These are phyloP conservation scores for Oligophagozyma castellii DNA, from an alignment of 1,139 yeast species.

Conservation along the genomic window DNA sequence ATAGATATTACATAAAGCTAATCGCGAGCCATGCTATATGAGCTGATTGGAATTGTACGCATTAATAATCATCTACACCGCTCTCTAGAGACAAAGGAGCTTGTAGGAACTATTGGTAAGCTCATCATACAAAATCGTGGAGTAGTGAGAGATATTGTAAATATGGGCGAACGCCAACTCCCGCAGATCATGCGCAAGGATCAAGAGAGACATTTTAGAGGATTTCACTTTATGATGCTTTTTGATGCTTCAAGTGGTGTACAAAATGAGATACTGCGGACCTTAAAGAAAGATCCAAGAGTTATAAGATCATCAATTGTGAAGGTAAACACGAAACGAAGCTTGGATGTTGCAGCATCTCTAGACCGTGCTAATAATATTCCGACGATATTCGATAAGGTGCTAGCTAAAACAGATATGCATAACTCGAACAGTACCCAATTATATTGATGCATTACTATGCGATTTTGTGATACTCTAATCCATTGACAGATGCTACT, in stretches of 20 bases:
- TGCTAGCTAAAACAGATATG: not conserved
- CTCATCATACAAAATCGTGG: constrained; percentile 83
- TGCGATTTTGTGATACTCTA: no score
- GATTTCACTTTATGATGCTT: constrained; percentile 72
- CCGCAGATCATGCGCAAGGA: constrained; percentile 76
- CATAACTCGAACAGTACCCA: no score
- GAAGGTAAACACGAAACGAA: constrained; percentile 47
- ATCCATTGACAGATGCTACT: no score
- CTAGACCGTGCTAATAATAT: constrained; percentile 28
- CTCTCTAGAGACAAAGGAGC: constrained; percentile 49
- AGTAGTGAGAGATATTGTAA: constrained; percentile 67
- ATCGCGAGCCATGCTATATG: constrained; percentile 55
- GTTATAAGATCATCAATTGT: constrained; percentile 66
- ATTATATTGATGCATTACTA: no score
- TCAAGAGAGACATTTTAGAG: constrained; percentile 83
- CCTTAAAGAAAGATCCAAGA: constrained; percentile 79
- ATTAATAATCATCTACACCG: constrained; percentile 42
- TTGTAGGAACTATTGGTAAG: constrained; percentile 68
- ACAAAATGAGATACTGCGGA: constrained; percentile 71
- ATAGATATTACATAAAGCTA: no score
- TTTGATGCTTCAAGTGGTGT: constrained; percentile 81
- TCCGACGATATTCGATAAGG: constrained; percentile 12
- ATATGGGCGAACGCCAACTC: constrained; percentile 64
- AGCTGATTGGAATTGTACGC: constrained; percentile 81
- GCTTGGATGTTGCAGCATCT: constrained; percentile 42